Base-by-base conservation (phyloP, 2,329 filamentous ascomycete species). In the Scleromitrula shiraiana region DNA sequence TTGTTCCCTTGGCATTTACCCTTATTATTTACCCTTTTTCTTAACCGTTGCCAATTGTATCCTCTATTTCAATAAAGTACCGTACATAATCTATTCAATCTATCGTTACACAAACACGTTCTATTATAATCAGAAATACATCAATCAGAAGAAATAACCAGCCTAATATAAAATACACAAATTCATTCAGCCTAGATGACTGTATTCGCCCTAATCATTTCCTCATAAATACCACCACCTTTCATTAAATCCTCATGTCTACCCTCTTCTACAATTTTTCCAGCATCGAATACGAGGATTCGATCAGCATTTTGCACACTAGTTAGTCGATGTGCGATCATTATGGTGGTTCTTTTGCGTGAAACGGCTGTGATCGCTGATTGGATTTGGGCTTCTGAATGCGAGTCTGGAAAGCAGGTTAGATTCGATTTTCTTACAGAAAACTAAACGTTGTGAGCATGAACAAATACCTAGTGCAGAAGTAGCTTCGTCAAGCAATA, bases 401-500 rank as follows among this genome's bases (percentile, higher is more conserved):
- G 77, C 2, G 55, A 55, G 36, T 59, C 56, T 56, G 36, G 4
- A 12, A 22, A 8, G 20, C 7, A 19, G 7, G 15, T 33, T 7
- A 44, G 27, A 3, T 20, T 20, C 35, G 15, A 22, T 24, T 41
- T 20, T 8, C 19, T 46, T 39, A 12, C n/a, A n/a, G n/a, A n/a
- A n/a, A n/a, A n/a, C n/a, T n/a, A n/a, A n/a, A n/a, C n/a, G n/a
- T n/a, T n/a, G n/a, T n/a, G n/a, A n/a, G 9, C 15, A 22, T 15
- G 15, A 26, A 12, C 14, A 26, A 9, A 30, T 76, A 60, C 93
- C 88, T 2, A 95, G 71, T 3, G 83, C 84, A 35, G 80, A 85
- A 0, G 88, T 94, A 24, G 85, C 85, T 69, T 94, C 88, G 58
- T 95, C 88, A 0, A 94, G 72, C 32, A 95, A 76, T 15, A 94